phyloP scores from a whole-genome alignment of 1,284 basidiomycete genomes.

The Takashimella tepidaria region DNA sequence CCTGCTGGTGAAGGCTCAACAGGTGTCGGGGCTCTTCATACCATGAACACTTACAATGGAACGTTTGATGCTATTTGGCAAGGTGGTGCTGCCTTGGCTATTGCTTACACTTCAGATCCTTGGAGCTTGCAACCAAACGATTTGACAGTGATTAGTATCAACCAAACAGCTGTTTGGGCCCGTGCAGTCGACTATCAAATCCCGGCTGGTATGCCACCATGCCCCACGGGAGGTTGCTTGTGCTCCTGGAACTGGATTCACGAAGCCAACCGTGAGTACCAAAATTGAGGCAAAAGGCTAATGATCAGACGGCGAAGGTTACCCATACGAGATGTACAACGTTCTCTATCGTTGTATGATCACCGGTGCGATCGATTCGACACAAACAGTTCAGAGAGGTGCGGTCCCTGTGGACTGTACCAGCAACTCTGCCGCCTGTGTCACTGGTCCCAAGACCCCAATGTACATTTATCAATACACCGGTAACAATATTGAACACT shows the following conservation, averaged over 20 bases:
- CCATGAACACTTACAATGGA: constrained; percentile 29
- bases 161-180: constrained; percentile 66
- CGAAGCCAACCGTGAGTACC: constrained; percentile 26
- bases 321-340: constrained; percentile 53
- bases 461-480: constrained; percentile 5
- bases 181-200: constrained; percentile 58
- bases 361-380: constrained; percentile 45
- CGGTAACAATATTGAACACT: constrained; percentile 46
- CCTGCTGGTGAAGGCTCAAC: constrained; percentile 44
- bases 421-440: constrained; percentile 27
- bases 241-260: constrained; percentile 69
- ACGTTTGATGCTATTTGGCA: constrained; percentile 57
- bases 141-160: constrained; percentile 66
- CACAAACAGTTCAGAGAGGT: constrained; percentile 53
- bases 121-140: constrained; percentile 58
- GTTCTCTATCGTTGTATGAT: constrained; percentile 68
- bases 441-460: constrained; percentile 27
- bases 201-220: constrained; percentile 61
- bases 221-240: constrained; percentile 60
- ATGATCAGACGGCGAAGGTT: background rate
- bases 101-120: constrained; percentile 61
- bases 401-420: constrained; percentile 34
- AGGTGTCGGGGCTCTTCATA: constrained; percentile 18
- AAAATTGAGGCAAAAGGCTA: background rate
- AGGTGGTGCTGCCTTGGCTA: constrained; percentile 61